Percentiles rank a stretch among this genome's conserved stretches.
phyloP scores from a whole-genome alignment of 1,284 basidiomycete species.

The Neotropicomus parvogracilis region DNA sequence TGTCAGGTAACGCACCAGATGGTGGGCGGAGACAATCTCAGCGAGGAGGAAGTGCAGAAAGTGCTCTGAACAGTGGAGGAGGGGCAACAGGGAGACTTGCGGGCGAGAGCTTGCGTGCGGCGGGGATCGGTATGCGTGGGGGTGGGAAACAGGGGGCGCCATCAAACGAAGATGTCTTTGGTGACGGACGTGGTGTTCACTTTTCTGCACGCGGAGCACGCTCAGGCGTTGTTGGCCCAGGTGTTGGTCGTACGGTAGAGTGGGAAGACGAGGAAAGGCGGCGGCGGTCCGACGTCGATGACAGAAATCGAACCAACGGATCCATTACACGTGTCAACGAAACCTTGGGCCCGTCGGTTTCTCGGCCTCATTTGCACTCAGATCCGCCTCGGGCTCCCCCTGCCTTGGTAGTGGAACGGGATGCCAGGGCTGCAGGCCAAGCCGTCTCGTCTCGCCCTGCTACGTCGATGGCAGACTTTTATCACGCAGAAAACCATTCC shows the following conservation, averaged over 20 bases:
- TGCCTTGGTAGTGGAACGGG: slow-evolving; percentile 20
- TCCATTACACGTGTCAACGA: slow-evolving; percentile 16
- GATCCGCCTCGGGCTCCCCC: slow-evolving; percentile 24
- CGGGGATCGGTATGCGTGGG: slow-evolving; percentile 52
- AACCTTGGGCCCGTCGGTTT: slow-evolving; percentile 14
- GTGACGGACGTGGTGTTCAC: slow-evolving; percentile 14
- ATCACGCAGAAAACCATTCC: slow-evolving; percentile 15
- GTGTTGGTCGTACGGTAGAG: slow-evolving; percentile 17
- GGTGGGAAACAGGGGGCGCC: slow-evolving; percentile 14
- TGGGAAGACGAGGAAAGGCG: slow-evolving; percentile 27
- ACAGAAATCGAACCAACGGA: slow-evolving; percentile 20
- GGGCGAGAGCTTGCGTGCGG: slow-evolving; percentile 67
- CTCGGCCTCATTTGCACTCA: slow-evolving; percentile 28
- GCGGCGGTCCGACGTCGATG: slow-evolving; percentile 13
- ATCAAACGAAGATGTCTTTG: slow-evolving; percentile 41
- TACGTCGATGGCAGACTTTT: slow-evolving; percentile 34
- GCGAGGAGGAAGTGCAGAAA: slow-evolving; percentile 66
- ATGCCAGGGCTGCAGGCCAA: slow-evolving; percentile 15
- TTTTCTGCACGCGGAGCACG: slow-evolving; percentile 18
- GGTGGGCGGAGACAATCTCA: slow-evolving; percentile 45
- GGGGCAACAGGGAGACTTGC: slow-evolving; percentile 52
- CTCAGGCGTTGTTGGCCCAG: slow-evolving; percentile 10
- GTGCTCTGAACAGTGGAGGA: slow-evolving; percentile 40
- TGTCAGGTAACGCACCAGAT: slow-evolving; percentile 25
- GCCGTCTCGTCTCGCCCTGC: slow-evolving; percentile 26